Percentiles rank a stretch among this genome's conserved stretches.
phyloP scores from a whole-genome alignment of 2,329 filamentous ascomycete genomes.

The Phoma herbarum region DNA sequence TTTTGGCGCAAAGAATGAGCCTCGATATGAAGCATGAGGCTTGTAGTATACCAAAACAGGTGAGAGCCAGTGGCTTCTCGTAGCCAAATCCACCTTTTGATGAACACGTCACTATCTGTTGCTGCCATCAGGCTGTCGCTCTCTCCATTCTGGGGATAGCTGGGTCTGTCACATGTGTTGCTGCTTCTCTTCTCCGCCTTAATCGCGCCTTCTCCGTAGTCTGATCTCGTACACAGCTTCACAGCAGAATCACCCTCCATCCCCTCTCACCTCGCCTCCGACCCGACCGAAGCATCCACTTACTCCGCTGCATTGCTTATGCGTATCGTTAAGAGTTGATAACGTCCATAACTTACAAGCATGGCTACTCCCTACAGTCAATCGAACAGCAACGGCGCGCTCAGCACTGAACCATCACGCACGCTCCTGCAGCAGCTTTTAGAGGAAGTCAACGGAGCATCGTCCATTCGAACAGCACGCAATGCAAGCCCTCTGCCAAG shows the following conservation, averaged over 20 bases:
- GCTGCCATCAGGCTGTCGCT: background rate
- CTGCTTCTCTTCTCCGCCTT: background rate
- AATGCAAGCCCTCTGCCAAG: conserved; percentile 2
- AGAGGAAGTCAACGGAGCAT: conserved; percentile 35
- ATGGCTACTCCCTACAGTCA: conserved; percentile 39
- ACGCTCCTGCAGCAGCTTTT: conserved; percentile 40
- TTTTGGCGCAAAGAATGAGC: conserved; percentile 34
- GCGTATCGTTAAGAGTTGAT: conserved; percentile 15
- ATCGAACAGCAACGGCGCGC: conserved; percentile 12
- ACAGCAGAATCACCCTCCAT: background rate
- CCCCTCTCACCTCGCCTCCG: conserved; percentile 19
- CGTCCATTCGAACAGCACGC: background rate
- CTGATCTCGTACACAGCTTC: background rate
- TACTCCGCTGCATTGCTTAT: conserved; percentile 32
- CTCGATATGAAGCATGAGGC: conserved; percentile 40
- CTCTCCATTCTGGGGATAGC: background rate
- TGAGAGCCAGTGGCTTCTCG: conserved; percentile 39
- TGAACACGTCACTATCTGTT: conserved; percentile 17
- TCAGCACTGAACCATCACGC: conserved; percentile 23
- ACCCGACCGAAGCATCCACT: background rate
- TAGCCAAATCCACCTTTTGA: conserved; percentile 41
- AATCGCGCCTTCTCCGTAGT: conserved; percentile 5
- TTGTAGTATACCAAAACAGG: conserved; percentile 45
- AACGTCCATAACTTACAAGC: conserved; percentile 27
- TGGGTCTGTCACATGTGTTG: background rate